phyloP scores from a whole-genome alignment of 2,329 filamentous ascomycete species.

The Fusarium concolor region DNA sequence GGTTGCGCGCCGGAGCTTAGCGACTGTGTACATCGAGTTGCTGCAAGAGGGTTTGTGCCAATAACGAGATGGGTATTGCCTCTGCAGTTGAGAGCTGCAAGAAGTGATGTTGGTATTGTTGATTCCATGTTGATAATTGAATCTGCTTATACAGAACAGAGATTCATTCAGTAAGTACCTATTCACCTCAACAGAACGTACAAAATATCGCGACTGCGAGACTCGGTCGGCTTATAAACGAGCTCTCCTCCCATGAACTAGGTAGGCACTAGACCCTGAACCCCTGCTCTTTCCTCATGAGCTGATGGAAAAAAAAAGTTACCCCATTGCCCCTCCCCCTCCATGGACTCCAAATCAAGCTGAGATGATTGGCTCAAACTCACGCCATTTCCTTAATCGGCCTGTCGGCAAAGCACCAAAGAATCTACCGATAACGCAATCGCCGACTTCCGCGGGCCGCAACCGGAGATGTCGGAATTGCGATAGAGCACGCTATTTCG shows the following conservation, averaged over 20 bases:
- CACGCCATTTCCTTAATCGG: conserved; percentile 52
- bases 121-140: conserved; percentile 18
- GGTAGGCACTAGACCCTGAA: conserved; percentile 4
- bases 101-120: conserved; percentile 60
- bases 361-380: conserved; percentile 45
- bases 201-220: conserved; percentile 26
- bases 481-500: conserved; percentile 30
- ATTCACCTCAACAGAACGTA: not conserved
- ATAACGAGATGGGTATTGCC: conserved; percentile 85
- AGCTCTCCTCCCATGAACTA: conserved; percentile 12
- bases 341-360: conserved; percentile 34
- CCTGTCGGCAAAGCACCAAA: conserved; percentile 38
- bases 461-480: conserved; percentile 45
- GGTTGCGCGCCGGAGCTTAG: conserved; percentile 85
- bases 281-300: conserved; percentile 24
- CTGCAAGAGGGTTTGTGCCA: conserved; percentile 88
- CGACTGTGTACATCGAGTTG: conserved; percentile 82
- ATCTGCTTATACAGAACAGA: conserved; percentile 21
- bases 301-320: conserved; percentile 30
- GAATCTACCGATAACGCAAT: conserved; percentile 30
- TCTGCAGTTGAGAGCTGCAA: conserved; percentile 77
- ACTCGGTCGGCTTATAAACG: conserved; percentile 36
- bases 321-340: conserved; percentile 37
- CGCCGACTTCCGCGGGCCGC: conserved; percentile 48
- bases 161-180: not conserved